Evolutionary conservation across 371 early-diverging fungal species (phyloP).

Genomic region (Fennellomyces sp.): DNA sequence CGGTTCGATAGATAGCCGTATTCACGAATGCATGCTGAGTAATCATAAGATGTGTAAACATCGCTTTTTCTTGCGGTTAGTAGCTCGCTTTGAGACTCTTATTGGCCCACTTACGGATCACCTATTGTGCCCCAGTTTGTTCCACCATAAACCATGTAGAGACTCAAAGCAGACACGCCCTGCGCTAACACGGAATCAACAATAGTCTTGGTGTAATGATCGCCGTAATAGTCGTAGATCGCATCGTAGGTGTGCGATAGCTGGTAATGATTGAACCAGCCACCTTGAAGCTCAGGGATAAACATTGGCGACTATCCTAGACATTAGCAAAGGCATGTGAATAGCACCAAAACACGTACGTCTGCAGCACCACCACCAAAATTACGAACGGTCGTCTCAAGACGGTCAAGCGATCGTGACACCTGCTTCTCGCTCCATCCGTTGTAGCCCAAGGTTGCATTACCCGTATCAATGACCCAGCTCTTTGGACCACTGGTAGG

Average conservation of each 20-base stretch:
- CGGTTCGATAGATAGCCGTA: slow-evolving; percentile 73
- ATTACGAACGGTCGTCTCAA: slow-evolving; percentile 72
- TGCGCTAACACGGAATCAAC: slow-evolving; percentile 71
- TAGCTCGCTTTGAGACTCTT: neutral
- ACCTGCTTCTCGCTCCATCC: slow-evolving; percentile 69
- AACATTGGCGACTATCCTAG: slow-evolving; percentile 65
- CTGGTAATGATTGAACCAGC: slow-evolving; percentile 81
- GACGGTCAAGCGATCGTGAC: slow-evolving; percentile 57
- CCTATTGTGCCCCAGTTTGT: slow-evolving; percentile 86
- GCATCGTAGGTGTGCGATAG: slow-evolving; percentile 70
- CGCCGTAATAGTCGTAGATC: slow-evolving; percentile 73
- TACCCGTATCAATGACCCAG: slow-evolving; percentile 54
- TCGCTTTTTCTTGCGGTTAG: slow-evolving; percentile 43
- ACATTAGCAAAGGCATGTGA: neutral
- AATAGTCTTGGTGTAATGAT: slow-evolving; percentile 67
- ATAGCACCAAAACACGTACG: slow-evolving; percentile 26
- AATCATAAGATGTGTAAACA: slow-evolving; percentile 82
- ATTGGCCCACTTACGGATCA: slow-evolving; percentile 60
- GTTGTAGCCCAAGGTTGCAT: slow-evolving; percentile 52
- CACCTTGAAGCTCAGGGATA: slow-evolving; percentile 84
- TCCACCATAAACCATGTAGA: slow-evolving; percentile 85
- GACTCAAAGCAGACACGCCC: slow-evolving; percentile 67
- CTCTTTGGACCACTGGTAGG: slow-evolving; percentile 64
- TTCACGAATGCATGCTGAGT: slow-evolving; percentile 81
- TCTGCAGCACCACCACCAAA: slow-evolving; percentile 75